Evolutionary conservation across 371 early-diverging fungal genomes (phyloP).

Genomic region (Mortierella sp.): DNA sequence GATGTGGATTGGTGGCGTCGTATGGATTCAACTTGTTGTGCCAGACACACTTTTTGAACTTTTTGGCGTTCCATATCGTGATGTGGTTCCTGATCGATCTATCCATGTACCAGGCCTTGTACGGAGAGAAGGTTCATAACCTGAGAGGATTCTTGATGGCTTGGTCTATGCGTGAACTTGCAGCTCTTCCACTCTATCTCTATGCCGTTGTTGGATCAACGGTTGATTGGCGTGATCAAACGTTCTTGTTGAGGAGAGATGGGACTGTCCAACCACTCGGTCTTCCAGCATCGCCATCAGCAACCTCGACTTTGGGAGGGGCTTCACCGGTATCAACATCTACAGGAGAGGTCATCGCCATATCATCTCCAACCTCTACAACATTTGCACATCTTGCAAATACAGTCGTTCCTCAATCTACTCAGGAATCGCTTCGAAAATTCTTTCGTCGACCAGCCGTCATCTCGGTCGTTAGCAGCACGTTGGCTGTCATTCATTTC

Average conservation of each 20-base stretch:
- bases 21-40: conserved; percentile 67
- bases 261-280: conserved; percentile 64
- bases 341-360: background rate
- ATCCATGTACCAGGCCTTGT: conserved; percentile 66
- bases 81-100: conserved; percentile 82
- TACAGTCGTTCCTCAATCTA: conserved; percentile 31
- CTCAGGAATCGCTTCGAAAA: conserved; percentile 33
- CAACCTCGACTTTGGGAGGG: background rate
- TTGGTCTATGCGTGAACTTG: conserved; percentile 83
- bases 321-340: conserved; percentile 3
- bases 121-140: conserved; percentile 52
- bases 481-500: conserved; percentile 42
- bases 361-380: conserved; percentile 8
- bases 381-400: conserved; percentile 29
- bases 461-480: conserved; percentile 31
- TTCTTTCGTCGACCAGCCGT: conserved; percentile 43
- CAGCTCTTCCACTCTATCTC: conserved; percentile 86
- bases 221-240: conserved; percentile 88
- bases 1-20: conserved; percentile 81
- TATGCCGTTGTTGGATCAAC: conserved; percentile 84
- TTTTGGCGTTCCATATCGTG: conserved; percentile 74
- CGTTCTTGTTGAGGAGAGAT: conserved; percentile 65
- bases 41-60: conserved; percentile 56
- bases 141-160: conserved; percentile 58
- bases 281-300: background rate